Percentiles rank a stretch among this genome's conserved stretches.
Conservation (phyloP, 2,329 filamentous ascomycete species). For the Penicillium occitanis region DNA sequence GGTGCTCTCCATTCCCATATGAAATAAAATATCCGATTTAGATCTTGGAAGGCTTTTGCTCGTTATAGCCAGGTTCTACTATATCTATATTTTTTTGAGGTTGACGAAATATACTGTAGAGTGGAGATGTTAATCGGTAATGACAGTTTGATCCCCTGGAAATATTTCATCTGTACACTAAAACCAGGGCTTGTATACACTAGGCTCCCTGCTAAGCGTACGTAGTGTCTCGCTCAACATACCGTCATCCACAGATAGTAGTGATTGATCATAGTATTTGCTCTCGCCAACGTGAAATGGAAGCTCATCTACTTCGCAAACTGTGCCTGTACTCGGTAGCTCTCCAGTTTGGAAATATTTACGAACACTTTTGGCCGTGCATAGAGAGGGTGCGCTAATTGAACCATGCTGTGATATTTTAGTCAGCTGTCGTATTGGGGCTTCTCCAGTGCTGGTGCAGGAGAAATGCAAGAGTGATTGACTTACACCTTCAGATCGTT, state of each 20-base stretch:
- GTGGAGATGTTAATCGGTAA: background rate
- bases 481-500: constrained; percentile 15
- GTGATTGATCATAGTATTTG: background rate
- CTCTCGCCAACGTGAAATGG: background rate
- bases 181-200: background rate
- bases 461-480: background rate
- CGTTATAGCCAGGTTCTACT: too few relatives aligned
- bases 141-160: background rate
- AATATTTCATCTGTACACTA: background rate
- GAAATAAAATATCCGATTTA: too few relatives aligned
- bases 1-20: too few relatives aligned
- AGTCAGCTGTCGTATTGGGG: background rate
- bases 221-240: background rate
- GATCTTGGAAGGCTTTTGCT: too few relatives aligned
- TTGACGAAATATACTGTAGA: background rate
- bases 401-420: constrained; percentile 33
- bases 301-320: constrained; percentile 37
- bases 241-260: background rate
- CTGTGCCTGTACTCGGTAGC: constrained; percentile 36
- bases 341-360: constrained; percentile 45
- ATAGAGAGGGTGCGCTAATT: constrained; percentile 38
- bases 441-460: background rate
- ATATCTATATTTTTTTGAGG: too few relatives aligned
- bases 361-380: constrained; percentile 37
- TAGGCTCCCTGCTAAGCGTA: background rate